Evolutionary conservation across 805 yeast species (phyloP).

Genomic region (Wickerhamiella shivajii): DNA sequence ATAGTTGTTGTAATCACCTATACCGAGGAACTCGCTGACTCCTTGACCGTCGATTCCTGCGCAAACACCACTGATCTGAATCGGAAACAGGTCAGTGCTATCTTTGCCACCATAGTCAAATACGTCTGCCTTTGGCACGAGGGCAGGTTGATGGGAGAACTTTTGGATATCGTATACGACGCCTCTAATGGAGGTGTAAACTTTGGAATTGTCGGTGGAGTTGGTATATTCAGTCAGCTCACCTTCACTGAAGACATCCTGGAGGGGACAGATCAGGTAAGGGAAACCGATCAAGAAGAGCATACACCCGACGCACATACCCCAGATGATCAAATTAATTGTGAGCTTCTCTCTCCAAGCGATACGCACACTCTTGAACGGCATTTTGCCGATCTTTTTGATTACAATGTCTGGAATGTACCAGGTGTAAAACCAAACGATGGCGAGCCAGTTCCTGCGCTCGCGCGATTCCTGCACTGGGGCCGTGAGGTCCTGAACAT

Average conservation of each 20-base stretch:
- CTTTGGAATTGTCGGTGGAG: slow-evolving; percentile 21
- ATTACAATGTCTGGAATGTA: slow-evolving; percentile 28
- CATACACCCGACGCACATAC: slow-evolving; percentile 23
- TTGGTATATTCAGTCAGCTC: slow-evolving; percentile 23
- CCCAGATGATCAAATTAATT: slow-evolving; percentile 30
- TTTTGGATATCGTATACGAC: slow-evolving; percentile 27
- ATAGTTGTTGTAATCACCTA: slow-evolving; percentile 25
- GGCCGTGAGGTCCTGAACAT: slow-evolving; percentile 21
- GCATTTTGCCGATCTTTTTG: slow-evolving; percentile 21
- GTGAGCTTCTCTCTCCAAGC: slow-evolving; percentile 33
- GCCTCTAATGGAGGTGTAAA: slow-evolving; percentile 27
- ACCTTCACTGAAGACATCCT: slow-evolving; percentile 23
- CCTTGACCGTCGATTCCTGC: slow-evolving; percentile 22
- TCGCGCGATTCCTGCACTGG: slow-evolving; percentile 19
- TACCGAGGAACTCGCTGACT: slow-evolving; percentile 18
- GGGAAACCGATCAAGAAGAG: slow-evolving; percentile 28
- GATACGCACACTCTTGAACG: slow-evolving; percentile 25
- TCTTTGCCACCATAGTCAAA: slow-evolving; percentile 28
- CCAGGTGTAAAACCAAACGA: slow-evolving; percentile 28
- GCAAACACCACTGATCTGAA: slow-evolving; percentile 29
- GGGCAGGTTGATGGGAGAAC: slow-evolving; percentile 28
- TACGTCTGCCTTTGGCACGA: slow-evolving; percentile 24
- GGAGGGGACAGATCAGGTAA: slow-evolving; percentile 28
- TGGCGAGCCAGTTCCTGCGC: slow-evolving; percentile 26
- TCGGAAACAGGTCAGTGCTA: slow-evolving; percentile 25